phyloP scores from a whole-genome alignment of 2,329 filamentous ascomycete genomes.

The Xylogone sp. region DNA sequence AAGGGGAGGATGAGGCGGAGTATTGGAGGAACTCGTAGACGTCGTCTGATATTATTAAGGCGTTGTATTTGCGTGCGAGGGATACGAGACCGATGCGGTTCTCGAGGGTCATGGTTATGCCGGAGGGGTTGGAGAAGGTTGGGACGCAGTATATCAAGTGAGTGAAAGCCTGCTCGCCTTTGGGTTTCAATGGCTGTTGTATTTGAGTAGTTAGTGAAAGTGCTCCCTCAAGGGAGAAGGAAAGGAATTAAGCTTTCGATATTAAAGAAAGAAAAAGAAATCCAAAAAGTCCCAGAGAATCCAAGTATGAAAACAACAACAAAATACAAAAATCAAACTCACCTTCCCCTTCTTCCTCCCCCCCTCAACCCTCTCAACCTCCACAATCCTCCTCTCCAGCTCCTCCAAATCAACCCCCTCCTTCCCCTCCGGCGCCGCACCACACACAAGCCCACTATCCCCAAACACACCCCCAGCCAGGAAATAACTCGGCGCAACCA shows the following conservation, averaged over 20 bases:
- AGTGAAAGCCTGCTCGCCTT: conserved; percentile 70
- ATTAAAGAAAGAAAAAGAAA: too few species aligned
- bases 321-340: neutral
- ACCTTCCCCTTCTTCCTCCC: conserved; percentile 10
- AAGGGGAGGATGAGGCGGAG: conserved; percentile 39
- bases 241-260: too few species aligned
- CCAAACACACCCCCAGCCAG: conserved; percentile 63
- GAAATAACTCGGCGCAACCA: conserved; percentile 64
- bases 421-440: conserved; percentile 69
- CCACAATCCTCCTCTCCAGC: conserved; percentile 36
- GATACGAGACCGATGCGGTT: conserved; percentile 66
- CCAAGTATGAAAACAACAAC: neutral
- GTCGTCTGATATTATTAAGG: conserved; percentile 83
- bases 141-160: conserved; percentile 88
- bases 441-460: conserved; percentile 44
- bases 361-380: conserved; percentile 35
- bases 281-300: neutral
- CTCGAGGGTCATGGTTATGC: conserved; percentile 70
- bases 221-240: too few species aligned
- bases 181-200: conserved; percentile 25
- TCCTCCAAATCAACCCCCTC: conserved; percentile 70
- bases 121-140: conserved; percentile 85
- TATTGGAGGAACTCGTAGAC: conserved; percentile 93
- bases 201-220: too few species aligned
- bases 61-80: conserved; percentile 76